Evolutionary conservation across 352 stramenopile species (phyloP), one percentile per base, ranked within the genome.

Genomic region (Phytophthora crassamura): DNA sequence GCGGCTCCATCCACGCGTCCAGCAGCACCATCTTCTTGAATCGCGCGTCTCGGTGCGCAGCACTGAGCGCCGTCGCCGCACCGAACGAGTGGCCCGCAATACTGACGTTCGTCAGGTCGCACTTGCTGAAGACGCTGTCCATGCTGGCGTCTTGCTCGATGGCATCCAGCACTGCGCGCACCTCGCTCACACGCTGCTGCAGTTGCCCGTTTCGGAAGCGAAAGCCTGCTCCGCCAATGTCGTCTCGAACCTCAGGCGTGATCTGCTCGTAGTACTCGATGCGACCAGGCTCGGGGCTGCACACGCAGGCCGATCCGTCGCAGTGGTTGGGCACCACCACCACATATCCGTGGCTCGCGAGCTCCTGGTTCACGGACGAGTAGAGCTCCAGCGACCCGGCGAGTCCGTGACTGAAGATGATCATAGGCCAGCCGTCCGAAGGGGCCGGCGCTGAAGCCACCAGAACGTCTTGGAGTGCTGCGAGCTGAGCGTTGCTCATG

Each of bases 1-100:
- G 39, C 0, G 83, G 83, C 50, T 88, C 77, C 79, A 91, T 89
- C 83, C 83, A 91, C 35, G 71, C 67, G 59, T 91, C 83, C 20
- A 91, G 51, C 43, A 88, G 69, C 47, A 89, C 80, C 36, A 77
- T 73, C 6, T 64, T 58, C 28, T 73, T 72, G 30, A 90, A 74
- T 1, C 83, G 75, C 18, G 59, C 48, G 63, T 91, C 83, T 30
- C 71, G 16, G 43, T 89, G 79, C 8, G 79, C 82, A 14, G 68
- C 67, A 30, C 59, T 84, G 2, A 91, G 40, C 16, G 77, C 81
- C 34, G 80, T 91, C 18, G 83, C 83, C 1, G 69, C 83, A 4
- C 83, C 83, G 49, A 90, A 91, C 28, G 83, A 91, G 41, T 91
- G 83, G 14, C 83, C 83, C 10, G 66, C 69, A 33, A 86, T 35